Base-by-base conservation (phyloP, 2,329 filamentous ascomycete species). In the Teratosphaeria nubilosa region DNA sequence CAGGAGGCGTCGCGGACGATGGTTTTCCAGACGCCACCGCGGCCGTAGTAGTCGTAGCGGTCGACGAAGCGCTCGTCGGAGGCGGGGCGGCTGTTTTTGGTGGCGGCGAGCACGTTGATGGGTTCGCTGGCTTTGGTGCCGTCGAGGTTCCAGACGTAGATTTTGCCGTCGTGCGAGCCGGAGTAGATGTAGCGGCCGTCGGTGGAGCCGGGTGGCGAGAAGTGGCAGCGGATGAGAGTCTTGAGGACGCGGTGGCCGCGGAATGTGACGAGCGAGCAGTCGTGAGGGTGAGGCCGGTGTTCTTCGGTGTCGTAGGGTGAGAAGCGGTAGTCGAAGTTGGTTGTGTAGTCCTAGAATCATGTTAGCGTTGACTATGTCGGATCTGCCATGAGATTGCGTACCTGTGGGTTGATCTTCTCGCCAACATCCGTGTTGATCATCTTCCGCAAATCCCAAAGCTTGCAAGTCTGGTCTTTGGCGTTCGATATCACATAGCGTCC, bases 391-490 rank as follows among this genome's bases (percentile, higher is more conserved):
- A 30, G 13, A 5, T 20, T 1, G 53, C 66, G 54, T 62, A 69
- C 68, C 62, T 66, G 63, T 32, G 82, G 79, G 60, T 85, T 78
- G 56, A 85, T 75, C 32, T 77, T 73, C 52, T 80, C 77, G 59
- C 84, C 88, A 56, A 80, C 77, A 34, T 85, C 80, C 0, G 87
- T 86, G 5, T 85, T 85, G 78, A 94, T 88, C 80, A 91, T 92
- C 80, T 89, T 95, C 55, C 92, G 82, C 58, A 96, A 72, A 72
- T 99, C 94, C 94, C 94, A 99, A 0, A 99, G 80, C 74, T 97
- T 97, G 84, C 95, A 95, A 50, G 86, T 92, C 73, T 97, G 94
- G 69, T 99, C 94, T 70, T 97, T 99, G 61, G 85, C 90, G 67
- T 99, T 99, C 64, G 87, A 91, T 27, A 99, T 82, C 9, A 97